phyloP scores from a whole-genome alignment of 345 rosid genomes.

The Aethionema arabicum region DNA sequence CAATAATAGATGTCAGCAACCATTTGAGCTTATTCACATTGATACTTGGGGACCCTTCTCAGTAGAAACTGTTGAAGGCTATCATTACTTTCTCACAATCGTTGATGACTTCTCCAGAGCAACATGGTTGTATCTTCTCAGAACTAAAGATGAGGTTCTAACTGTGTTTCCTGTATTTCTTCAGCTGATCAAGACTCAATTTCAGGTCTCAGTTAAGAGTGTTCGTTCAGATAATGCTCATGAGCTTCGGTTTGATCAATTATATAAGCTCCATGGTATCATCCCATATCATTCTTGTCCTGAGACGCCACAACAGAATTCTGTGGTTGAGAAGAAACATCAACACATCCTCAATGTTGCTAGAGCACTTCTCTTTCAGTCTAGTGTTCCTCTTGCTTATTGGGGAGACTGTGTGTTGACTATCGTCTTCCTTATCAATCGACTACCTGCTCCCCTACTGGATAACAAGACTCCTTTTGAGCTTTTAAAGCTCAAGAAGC shows the following conservation, averaged over 20 bases:
- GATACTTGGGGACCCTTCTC: too few species aligned
- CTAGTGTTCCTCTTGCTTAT: not conserved
- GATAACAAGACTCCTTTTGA: not conserved
- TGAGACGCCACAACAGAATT: not conserved
- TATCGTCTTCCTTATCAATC: not conserved
- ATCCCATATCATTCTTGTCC: not conserved
- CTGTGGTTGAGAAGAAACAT: not conserved
- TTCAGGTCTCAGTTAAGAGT: not conserved
- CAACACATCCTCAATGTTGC: not conserved
- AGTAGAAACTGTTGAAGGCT: too few species aligned
- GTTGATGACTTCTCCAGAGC: too few species aligned
- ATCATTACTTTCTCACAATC: too few species aligned
- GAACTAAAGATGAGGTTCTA: not conserved
- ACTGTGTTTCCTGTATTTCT: not conserved
- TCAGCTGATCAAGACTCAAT: not conserved
- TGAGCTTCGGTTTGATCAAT: not conserved
- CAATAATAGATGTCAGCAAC: too few species aligned
- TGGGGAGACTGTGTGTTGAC: not conserved
- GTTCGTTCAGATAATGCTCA: not conserved
- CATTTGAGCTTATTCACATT: too few species aligned
- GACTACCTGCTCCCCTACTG: not conserved
- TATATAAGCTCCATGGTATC: not conserved
- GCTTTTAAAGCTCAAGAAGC: too few species aligned
- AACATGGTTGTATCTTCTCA: not conserved
- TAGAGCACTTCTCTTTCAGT: not conserved